Conservation (phyloP, 306 rosid species). For the Quercus dentata region DNA sequence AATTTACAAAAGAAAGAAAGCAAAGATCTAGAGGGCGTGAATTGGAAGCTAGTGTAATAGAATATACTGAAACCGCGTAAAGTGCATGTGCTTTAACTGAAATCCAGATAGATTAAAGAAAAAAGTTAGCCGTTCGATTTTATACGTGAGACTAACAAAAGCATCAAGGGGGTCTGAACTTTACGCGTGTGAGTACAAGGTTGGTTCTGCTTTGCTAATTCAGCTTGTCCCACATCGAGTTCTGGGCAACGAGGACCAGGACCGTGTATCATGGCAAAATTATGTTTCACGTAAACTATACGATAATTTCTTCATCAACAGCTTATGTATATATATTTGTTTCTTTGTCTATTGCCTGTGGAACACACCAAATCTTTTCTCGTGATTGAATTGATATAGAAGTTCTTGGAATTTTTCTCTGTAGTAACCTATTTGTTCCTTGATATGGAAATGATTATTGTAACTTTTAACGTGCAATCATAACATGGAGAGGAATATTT, state of each 20-base stretch:
- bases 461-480: slow-evolving; percentile 13
- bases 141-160: slow-evolving; percentile 20
- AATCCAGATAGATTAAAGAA: background rate
- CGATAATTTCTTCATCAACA: background rate
- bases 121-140: slow-evolving; percentile 37
- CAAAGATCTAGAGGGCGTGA: slow-evolving; percentile 37
- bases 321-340: too few species aligned
- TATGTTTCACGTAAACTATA: slow-evolving; percentile 8
- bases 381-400: slow-evolving; percentile 1
- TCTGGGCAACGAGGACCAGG: slow-evolving; percentile 19
- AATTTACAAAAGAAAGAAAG: background rate
- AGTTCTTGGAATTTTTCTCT: background rate
- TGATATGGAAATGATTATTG: background rate
- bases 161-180: background rate
- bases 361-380: background rate
- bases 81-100: slow-evolving; percentile 48
- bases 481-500: background rate
- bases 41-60: slow-evolving; percentile 33
- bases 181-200: slow-evolving; percentile 22
- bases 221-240: slow-evolving; percentile 10
- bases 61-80: slow-evolving; percentile 79
- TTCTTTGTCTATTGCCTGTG: too few species aligned
- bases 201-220: background rate
- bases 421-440: slow-evolving; percentile 1
- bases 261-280: slow-evolving; percentile 2